Percentiles rank a stretch among this genome's conserved stretches.
Conservation (phyloP, 2,329 filamentous ascomycete genomes). For the Neophaeococcomyces aloes region DNA sequence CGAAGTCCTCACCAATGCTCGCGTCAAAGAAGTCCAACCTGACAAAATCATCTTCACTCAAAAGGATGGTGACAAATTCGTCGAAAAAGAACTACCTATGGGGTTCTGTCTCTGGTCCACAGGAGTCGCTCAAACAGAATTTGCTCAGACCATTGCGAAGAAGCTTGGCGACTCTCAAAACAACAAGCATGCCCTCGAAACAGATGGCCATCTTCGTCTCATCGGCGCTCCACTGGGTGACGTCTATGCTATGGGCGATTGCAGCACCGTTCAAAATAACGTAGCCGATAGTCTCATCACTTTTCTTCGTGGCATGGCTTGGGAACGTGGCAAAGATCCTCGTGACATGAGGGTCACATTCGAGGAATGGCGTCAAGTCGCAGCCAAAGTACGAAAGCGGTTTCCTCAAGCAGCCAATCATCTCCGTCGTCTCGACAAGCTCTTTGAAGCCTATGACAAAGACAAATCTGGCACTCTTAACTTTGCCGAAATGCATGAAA, state of each 20-base stretch:
- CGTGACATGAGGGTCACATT: conserved; percentile 81
- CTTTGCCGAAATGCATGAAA: conserved; percentile 79
- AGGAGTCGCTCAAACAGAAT: conserved; percentile 74
- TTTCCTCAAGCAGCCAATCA: conserved; percentile 88
- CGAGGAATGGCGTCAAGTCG: conserved; percentile 76
- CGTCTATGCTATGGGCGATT: conserved; percentile 94
- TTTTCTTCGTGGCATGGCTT: conserved; percentile 80
- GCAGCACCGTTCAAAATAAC: conserved; percentile 94
- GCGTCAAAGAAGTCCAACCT: conserved; percentile 75
- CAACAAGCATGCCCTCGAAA: conserved; percentile 86
- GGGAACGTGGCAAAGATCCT: conserved; percentile 83
- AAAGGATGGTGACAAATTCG: conserved; percentile 54
- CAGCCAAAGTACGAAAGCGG: conserved; percentile 68
- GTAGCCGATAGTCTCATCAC: conserved; percentile 80
- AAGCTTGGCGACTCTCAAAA: conserved; percentile 67
- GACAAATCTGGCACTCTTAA: conserved; percentile 89
- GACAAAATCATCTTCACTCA: conserved; percentile 88
- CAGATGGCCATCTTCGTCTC: conserved; percentile 82
- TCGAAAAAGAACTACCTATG: conserved; percentile 90
- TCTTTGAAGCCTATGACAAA: conserved; percentile 86
- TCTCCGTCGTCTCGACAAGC: conserved; percentile 75
- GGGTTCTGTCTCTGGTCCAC: conserved; percentile 98
- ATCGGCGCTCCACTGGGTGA: conserved; percentile 83
- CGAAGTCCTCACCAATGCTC: conserved; percentile 81
- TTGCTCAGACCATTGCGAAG: conserved; percentile 65